Conservation (phyloP, 176 grass and related monocot species). For the Rhynchospora tenuis region DNA sequence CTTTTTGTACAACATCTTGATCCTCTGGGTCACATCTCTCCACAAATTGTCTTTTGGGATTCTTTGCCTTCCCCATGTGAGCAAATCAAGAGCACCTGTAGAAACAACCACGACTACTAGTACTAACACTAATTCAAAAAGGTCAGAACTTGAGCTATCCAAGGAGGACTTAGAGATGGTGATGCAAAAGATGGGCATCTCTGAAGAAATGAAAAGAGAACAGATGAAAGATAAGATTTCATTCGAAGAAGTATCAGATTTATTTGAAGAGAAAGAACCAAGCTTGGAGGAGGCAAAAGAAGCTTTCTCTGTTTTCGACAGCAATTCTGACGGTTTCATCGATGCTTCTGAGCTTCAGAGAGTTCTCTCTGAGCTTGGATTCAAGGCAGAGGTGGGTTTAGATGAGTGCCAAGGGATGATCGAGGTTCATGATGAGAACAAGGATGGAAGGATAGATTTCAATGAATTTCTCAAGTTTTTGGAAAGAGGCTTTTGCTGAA, state of each 20-base stretch:
- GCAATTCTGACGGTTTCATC: conserved; percentile 61
- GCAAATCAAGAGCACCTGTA: background rate
- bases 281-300: conserved; percentile 50
- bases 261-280: conserved; percentile 71
- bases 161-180: conserved; percentile 16
- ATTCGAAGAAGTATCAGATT: conserved; percentile 46
- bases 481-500: conserved; percentile 36
- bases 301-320: conserved; percentile 71
- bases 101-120: background rate
- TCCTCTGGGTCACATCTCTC: background rate
- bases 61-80: background rate
- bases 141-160: background rate
- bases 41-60: background rate
- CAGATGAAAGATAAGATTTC: conserved; percentile 16
- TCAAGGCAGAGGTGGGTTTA: conserved; percentile 17
- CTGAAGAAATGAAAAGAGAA: conserved; percentile 3
- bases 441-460: conserved; percentile 73
- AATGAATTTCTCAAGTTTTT: conserved; percentile 61
- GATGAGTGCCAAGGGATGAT: conserved; percentile 67
- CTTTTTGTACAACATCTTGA: conserved; percentile 11
- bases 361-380: conserved; percentile 58
- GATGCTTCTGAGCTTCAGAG: conserved; percentile 53
- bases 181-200: conserved; percentile 27
- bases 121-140: background rate
- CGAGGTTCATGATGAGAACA: conserved; percentile 49